phyloP scores from a whole-genome alignment of 306 rosid genomes.

The Prunus campanulata region DNA sequence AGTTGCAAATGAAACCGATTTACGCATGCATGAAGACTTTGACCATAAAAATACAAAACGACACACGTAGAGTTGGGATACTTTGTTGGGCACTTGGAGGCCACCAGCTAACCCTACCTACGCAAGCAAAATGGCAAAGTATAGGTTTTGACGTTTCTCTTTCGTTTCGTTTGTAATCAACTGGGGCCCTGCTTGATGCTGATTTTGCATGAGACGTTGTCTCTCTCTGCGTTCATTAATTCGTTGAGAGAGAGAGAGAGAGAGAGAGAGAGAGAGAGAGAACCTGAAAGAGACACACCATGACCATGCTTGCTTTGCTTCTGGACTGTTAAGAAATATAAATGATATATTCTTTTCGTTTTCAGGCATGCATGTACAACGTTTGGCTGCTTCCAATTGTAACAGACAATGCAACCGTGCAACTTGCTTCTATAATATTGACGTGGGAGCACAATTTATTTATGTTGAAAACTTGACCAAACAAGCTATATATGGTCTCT shows the following conservation, averaged over 20 bases:
- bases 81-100: conserved; percentile 15
- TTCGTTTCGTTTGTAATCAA: not conserved
- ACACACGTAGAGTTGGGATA: conserved; percentile 12
- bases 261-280: not conserved
- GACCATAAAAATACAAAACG: conserved; percentile 12
- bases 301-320: not conserved
- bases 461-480: too few species aligned
- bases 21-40: not conserved
- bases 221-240: not conserved
- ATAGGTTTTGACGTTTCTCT: conserved; percentile 21
- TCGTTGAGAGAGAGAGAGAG: not conserved
- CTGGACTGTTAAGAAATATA: not conserved
- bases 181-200: not conserved
- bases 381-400: conserved; percentile 2
- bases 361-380: not conserved
- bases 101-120: not conserved
- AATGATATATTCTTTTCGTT: not conserved
- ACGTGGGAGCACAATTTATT: too few species aligned
- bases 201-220: conserved; percentile 26
- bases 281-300: conserved; percentile 8
- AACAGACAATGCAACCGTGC: not conserved
- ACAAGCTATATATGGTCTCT: too few species aligned
- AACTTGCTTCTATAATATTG: not conserved
- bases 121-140: conserved; percentile 4
- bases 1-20: too few species aligned